A percentile compares a stretch with the other conserved stretches of the same genome.
These are phyloP conservation scores for Pezicula neosporulosa DNA, from an alignment of 2,329 filamentous ascomycete species.

Conservation along the genomic window DNA sequence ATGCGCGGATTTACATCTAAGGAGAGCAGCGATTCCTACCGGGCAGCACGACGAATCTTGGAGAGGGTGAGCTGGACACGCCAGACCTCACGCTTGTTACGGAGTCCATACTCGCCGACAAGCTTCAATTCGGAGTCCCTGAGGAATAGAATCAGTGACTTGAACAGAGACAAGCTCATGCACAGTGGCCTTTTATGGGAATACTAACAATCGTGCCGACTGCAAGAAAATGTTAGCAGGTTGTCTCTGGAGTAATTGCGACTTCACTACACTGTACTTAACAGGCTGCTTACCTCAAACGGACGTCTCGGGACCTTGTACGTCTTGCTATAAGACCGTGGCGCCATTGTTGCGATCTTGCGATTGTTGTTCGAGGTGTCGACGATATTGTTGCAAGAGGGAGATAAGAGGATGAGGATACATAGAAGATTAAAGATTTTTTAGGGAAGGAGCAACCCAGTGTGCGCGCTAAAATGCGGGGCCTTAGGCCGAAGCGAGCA, in stretches of 20 bases:
- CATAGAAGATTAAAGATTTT: constrained; percentile 4
- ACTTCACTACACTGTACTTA: neutral
- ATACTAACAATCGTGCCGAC: constrained; percentile 99
- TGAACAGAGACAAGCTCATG: constrained; percentile 96
- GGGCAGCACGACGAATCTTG: constrained; percentile 99
- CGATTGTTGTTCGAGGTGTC: constrained; percentile 11
- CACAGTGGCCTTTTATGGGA: constrained; percentile 79
- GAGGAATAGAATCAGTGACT: constrained; percentile 71
- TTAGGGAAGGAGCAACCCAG: too few species aligned
- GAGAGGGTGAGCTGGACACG: constrained; percentile 98
- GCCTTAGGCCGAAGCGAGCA: neutral
- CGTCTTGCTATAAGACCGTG: constrained; percentile 93
- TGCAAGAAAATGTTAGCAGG: constrained; percentile 69
- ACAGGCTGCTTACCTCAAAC: constrained; percentile 16
- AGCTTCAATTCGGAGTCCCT: constrained; percentile 99
- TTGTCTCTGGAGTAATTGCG: neutral
- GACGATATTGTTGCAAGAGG: constrained; percentile 5
- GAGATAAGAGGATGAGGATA: too few species aligned
- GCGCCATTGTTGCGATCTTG: constrained; percentile 36
- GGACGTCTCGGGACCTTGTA: constrained; percentile 87
- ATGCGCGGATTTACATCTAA: neutral
- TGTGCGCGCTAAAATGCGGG: too few species aligned
- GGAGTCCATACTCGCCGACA: constrained; percentile 99
- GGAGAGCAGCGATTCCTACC: constrained; percentile 53
- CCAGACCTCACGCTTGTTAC: constrained; percentile 99